Evolutionary conservation across 2,329 filamentous ascomycete genomes (phyloP).

Genomic region (Didymella pomorum): DNA sequence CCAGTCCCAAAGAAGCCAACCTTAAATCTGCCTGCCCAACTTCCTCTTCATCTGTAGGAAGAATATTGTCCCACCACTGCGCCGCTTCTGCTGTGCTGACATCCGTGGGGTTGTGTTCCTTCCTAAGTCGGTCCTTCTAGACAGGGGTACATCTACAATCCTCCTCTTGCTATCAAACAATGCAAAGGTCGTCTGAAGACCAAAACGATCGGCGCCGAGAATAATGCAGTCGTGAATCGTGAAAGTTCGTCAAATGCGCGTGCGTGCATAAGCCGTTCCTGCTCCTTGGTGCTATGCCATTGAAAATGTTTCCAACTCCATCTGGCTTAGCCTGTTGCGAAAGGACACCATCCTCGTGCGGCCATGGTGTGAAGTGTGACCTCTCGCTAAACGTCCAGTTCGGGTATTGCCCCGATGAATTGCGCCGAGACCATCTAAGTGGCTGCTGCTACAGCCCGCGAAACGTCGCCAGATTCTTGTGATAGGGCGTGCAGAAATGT

Average conservation of each 20-base stretch:
- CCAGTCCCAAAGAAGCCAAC: background rate
- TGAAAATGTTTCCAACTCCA: slow-evolving; percentile 11
- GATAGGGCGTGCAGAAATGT: slow-evolving; percentile 9
- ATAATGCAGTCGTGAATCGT: slow-evolving; percentile 25
- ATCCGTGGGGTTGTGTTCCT: background rate
- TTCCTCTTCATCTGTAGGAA: background rate
- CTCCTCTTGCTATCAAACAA: slow-evolving; percentile 9
- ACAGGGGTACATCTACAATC: slow-evolving; percentile 1
- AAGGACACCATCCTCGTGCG: slow-evolving; percentile 11
- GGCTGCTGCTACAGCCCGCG: slow-evolving; percentile 13
- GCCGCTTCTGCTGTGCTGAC: background rate
- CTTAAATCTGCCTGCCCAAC: slow-evolving; percentile 2
- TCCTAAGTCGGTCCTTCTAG: background rate
- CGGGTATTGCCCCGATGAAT: slow-evolving; percentile 12
- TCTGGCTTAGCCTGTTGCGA: slow-evolving; percentile 11
- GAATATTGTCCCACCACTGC: background rate
- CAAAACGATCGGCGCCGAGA: slow-evolving; percentile 16
- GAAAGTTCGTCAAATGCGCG: slow-evolving; percentile 22
- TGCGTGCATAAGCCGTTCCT: slow-evolving; percentile 18
- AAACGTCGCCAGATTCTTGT: slow-evolving; percentile 7
- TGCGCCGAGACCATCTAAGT: slow-evolving; percentile 15
- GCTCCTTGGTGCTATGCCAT: slow-evolving; percentile 15
- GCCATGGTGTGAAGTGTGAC: slow-evolving; percentile 8
- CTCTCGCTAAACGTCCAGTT: slow-evolving; percentile 13
- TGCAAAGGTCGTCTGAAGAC: slow-evolving; percentile 9